These are phyloP conservation scores for Bipolaris victoriae DNA, from an alignment of 2,329 filamentous ascomycete genomes.

Conservation along the genomic window DNA sequence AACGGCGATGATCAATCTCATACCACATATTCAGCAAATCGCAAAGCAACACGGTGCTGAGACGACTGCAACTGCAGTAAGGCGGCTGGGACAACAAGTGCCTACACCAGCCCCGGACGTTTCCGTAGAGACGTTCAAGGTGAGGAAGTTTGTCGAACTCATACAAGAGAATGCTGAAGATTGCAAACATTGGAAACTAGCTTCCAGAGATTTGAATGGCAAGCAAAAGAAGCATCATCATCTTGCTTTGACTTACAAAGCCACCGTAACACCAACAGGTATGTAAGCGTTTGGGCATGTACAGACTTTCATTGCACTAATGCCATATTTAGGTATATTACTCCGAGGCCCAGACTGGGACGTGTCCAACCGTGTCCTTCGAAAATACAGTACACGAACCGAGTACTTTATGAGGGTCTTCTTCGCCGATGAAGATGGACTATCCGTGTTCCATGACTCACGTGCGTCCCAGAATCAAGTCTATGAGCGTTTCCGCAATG, in stretches of 20 bases:
- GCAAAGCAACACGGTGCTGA: slow-evolving; percentile 50
- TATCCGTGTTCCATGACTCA: slow-evolving; percentile 65
- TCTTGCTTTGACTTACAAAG: slow-evolving; percentile 59
- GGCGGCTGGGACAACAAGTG: slow-evolving; percentile 66
- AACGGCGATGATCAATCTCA: slow-evolving; percentile 16
- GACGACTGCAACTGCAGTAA: slow-evolving; percentile 72
- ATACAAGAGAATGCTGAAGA: slow-evolving; percentile 18
- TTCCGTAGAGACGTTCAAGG: slow-evolving; percentile 15
- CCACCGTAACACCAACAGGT: slow-evolving; percentile 53
- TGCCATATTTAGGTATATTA: slow-evolving; percentile 28
- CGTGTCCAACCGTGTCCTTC: slow-evolving; percentile 55
- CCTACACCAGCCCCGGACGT: slow-evolving; percentile 27
- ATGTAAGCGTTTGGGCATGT: slow-evolving; percentile 10
- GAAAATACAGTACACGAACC: slow-evolving; percentile 30
- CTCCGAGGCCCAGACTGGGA: slow-evolving; percentile 62
- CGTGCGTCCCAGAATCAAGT: slow-evolving; percentile 33
- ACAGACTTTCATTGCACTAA: neutral
- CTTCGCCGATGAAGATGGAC: slow-evolving; percentile 76
- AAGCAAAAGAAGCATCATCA: slow-evolving; percentile 58
- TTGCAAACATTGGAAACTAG: slow-evolving; percentile 54
- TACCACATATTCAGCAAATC: slow-evolving; percentile 32
- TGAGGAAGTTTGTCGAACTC: slow-evolving; percentile 8
- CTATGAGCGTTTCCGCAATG: slow-evolving; percentile 60
- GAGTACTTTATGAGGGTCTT: slow-evolving; percentile 62
- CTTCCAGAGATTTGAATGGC: slow-evolving; percentile 59